phyloP scores from a whole-genome alignment of 495 filamentous ascomycete species.

The Thermothielavioides terrestris region DNA sequence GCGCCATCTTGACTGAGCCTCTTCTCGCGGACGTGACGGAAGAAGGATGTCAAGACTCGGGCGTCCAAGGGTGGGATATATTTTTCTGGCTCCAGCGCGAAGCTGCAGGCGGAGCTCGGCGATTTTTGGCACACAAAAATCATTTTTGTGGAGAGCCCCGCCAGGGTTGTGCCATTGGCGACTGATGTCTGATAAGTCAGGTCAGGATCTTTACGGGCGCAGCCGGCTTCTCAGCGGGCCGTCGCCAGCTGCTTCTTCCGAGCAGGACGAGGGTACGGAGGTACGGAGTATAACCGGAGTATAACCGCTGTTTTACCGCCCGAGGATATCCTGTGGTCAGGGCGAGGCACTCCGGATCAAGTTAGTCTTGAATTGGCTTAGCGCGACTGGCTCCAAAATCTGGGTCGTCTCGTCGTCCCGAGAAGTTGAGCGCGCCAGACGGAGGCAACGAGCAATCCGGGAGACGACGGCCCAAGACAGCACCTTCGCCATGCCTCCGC shows the following conservation, averaged over 20 bases:
- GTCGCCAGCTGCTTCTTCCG: not conserved
- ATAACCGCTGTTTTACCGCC: constrained; percentile 9
- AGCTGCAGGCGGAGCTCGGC: constrained; percentile 15
- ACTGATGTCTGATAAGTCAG: not conserved
- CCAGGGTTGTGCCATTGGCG: constrained; percentile 26
- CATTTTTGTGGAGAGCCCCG: constrained; percentile 33
- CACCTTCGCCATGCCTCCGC: constrained; percentile 57
- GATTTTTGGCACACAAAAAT: constrained; percentile 32
- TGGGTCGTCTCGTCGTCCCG: constrained; percentile 10
- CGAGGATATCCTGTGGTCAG: not conserved
- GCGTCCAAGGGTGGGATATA: constrained; percentile 19
- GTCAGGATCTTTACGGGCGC: too few relatives aligned
- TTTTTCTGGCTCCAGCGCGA: constrained; percentile 23
- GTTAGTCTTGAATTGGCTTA: constrained; percentile 8
- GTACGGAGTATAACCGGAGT: constrained; percentile 11
- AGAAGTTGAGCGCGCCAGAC: constrained; percentile 19
- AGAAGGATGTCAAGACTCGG: constrained; percentile 43
- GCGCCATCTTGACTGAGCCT: constrained; percentile 75
- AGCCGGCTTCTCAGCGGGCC: too few relatives aligned
- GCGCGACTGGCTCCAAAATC: constrained; percentile 21
- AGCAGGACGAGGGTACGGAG: not conserved
- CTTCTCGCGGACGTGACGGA: constrained; percentile 36
- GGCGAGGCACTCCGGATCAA: not conserved
- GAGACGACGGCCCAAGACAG: constrained; percentile 10
- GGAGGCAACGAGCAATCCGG: constrained; percentile 12